These are phyloP conservation scores for Ascoidea rubescens DNA, from an alignment of 805 yeast genomes.

Conservation along the genomic window DNA sequence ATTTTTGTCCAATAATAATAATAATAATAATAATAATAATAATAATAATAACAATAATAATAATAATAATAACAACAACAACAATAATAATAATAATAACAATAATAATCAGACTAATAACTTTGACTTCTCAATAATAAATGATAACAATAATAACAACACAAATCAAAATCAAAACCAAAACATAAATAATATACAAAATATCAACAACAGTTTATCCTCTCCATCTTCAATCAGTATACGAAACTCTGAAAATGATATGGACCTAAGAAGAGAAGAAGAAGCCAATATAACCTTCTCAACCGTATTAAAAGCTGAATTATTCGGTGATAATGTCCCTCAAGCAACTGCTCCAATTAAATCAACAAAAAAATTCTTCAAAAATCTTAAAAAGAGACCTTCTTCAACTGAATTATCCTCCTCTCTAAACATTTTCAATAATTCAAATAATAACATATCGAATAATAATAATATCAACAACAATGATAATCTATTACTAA, in stretches of 20 bases:
- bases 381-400: too few species aligned
- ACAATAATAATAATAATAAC: not conserved
- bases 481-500: constrained; percentile 3
- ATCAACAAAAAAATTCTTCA: too few species aligned
- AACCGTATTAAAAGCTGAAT: constrained; percentile 73
- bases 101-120: not conserved
- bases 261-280: constrained; percentile 54
- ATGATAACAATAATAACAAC: too few species aligned
- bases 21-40: constrained; percentile 10
- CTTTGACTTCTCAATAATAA: not conserved
- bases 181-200: constrained; percentile 12
- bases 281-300: constrained; percentile 84
- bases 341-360: constrained; percentile 15
- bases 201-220: constrained; percentile 12
- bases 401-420: too few species aligned
- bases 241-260: constrained; percentile 25
- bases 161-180: not conserved
- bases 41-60: constrained; percentile 11
- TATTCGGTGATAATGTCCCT: constrained; percentile 81
- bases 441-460: not conserved
- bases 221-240: constrained; percentile 16
- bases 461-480: not conserved
- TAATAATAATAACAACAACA: constrained; percentile 2
- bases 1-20: constrained; percentile 6
- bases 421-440: too few species aligned